Base-by-base conservation (phyloP, 495 filamentous ascomycete species). In the Penicillium desertorum region DNA sequence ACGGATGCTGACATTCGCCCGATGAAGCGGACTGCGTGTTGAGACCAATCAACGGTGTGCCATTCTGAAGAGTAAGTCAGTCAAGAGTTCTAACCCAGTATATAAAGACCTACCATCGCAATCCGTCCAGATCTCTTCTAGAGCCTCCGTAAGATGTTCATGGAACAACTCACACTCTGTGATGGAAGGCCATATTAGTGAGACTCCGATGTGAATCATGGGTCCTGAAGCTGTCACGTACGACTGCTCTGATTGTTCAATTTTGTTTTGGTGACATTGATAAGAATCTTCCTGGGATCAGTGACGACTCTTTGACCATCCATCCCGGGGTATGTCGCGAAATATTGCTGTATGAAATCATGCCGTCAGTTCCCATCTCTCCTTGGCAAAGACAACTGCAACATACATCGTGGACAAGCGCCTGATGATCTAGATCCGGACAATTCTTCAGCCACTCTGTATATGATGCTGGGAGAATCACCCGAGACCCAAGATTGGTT, bases 1-100 rank as follows among this genome's bases (percentile, higher is more conserved):
- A 79, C 66, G 8, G 72, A 63, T 8, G 76, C 72, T 10, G 78
- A 76, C 23, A 76, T 60, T 14, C 76, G 73, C 11, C 71, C 71
- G 22, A 80, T 66, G 32, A 79, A 42, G 11, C 73, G 57, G 37
- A 77, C 64, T 42, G 74, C 66, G 5, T 69, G 65, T 9, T 78
- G 64, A 54, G 70, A 30, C 22, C 39, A 55, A 29, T 53, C 27
- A 11, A 59, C 19, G 5, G 36, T 45, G n/a, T 59, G 50, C 62
- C 62, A 65, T 14, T 59, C 62, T 64, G n/a, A 34, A 20, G 9
- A 19, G 5, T 11, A 19, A 30, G 29, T 49, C 2, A 49, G 9
- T 49, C 10, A 19, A 19, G n/a, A 0, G 14, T 17, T 30, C 11
- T 9, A 30, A 16, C 17, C n/a, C 12, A 5, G 11, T 10, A 19